Evolutionary conservation across 352 stramenopile species (phyloP).

Genomic region (Pythium plurisporium): DNA sequence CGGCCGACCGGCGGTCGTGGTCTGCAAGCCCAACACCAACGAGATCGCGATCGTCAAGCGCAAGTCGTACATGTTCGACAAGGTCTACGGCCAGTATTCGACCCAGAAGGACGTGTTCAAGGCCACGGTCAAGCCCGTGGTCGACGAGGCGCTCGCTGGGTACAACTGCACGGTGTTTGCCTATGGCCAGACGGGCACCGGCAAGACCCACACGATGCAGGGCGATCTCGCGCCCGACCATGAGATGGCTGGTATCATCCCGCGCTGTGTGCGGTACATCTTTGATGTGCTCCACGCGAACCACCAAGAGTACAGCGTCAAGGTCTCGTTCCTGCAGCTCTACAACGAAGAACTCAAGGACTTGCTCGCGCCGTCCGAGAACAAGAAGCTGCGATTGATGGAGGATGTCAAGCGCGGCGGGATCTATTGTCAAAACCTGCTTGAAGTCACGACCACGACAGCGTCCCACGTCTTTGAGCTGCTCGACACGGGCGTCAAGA

Average conservation of each 20-base stretch:
- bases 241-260: conserved; percentile 93
- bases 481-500: conserved; percentile 87
- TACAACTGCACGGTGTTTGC: conserved; percentile 97
- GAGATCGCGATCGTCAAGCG: conserved; percentile 84
- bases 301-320: conserved; percentile 91
- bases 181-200: conserved; percentile 96
- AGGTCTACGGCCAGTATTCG: conserved; percentile 93
- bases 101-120: conserved; percentile 98
- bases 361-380: conserved; percentile 74
- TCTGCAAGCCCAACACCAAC: conserved; percentile 82
- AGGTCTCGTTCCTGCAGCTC: conserved; percentile 97
- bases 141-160: conserved; percentile 93
- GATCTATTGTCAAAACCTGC: conserved; percentile 87
- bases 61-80: conserved; percentile 91
- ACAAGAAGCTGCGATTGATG: conserved; percentile 86
- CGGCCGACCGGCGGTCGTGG: conserved; percentile 72
- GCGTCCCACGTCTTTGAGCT: conserved; percentile 84
- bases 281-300: conserved; percentile 92
- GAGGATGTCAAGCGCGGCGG: conserved; percentile 85
- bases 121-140: conserved; percentile 88
- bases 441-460: conserved; percentile 84
- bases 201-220: conserved; percentile 99
- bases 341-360: conserved; percentile 99
- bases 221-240: conserved; percentile 83
- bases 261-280: conserved; percentile 91